Base-by-base conservation (phyloP, 129 eudicot genomes). In the Arctium minus region DNA sequence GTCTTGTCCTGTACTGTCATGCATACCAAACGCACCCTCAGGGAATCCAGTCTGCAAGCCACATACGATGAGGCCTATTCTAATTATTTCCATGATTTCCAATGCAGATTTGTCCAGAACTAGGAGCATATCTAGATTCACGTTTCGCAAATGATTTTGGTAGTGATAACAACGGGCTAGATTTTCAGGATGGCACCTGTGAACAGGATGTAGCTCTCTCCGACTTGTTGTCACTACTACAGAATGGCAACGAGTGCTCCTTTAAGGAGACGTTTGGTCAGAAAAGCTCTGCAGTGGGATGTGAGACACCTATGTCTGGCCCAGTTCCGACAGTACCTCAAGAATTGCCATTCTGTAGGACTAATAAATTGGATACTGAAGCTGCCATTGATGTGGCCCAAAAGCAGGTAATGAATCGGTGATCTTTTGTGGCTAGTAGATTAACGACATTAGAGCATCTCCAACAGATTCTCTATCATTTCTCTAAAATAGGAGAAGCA, bases 71-170 rank as follows among this genome's bases (percentile, higher is more conserved):
- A 67, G 30, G 40, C 64, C 39, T 75, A 18, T 50, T 75, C 30
- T 32, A 75, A 48, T 8, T 22, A 8, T 64, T 64, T 64, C 12
- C 70, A 6, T 76, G 8, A 50, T 50, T 31, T 48, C 37, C n/a
- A 38, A 35, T 81, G 50, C 80, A 86, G 70, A 35, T 37, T 56
- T 80, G 33, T 46, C 83, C 86, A 1, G 92, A 86, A 53, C 72
- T 87, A 10, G 91, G 85, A 33, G 83, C 84, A 1, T 80, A 80
- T 65, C 53, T 87, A 53, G 96, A 87, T 84, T 87, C 91, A 70
- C 87, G 93, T n/a, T 91, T 87, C 88, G 91, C 91, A 17, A 83
- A 86, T 82, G 92, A 91, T 79, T 91, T 89, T 80, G 96, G 96
- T 79, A 83, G 76, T 37, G 88, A 85, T 70, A 84, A 80, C 42